Conservation (phyloP, 495 filamentous ascomycete genomes). For the Xylaria sp. region DNA sequence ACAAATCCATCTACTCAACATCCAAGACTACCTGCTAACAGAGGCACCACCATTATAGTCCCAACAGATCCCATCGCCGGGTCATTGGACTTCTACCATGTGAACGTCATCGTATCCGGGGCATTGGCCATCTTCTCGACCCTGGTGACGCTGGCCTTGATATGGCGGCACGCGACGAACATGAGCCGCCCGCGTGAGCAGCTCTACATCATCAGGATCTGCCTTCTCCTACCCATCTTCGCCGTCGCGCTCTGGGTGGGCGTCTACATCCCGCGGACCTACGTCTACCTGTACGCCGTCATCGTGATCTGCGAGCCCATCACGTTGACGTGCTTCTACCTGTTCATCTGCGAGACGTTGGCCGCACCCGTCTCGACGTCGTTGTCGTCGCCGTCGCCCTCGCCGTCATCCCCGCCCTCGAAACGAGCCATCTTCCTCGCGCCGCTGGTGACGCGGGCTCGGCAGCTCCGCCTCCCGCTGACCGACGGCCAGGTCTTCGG, state of each 20-base stretch:
- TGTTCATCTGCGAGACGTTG: slow-evolving; percentile 24
- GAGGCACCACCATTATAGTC: slow-evolving; percentile 10
- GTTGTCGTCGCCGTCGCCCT: background rate
- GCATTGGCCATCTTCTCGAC: slow-evolving; percentile 21
- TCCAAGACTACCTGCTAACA: background rate
- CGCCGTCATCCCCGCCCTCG: background rate
- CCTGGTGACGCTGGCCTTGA: slow-evolving; percentile 9
- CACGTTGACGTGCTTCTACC: slow-evolving; percentile 24
- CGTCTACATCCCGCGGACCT: slow-evolving; percentile 14
- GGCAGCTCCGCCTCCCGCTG: background rate
- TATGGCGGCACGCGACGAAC: slow-evolving; percentile 26
- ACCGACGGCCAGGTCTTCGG: background rate
- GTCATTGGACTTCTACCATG: slow-evolving; percentile 23
- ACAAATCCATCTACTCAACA: background rate
- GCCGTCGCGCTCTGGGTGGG: slow-evolving; percentile 10
- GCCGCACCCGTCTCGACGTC: slow-evolving; percentile 15
- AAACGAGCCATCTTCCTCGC: slow-evolving; percentile 11
- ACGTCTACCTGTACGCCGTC: slow-evolving; percentile 17
- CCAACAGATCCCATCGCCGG: slow-evolving; percentile 24
- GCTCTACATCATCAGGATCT: slow-evolving; percentile 28
- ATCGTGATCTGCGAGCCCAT: slow-evolving; percentile 20
- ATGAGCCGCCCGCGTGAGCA: slow-evolving; percentile 28
- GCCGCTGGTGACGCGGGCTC: slow-evolving; percentile 7
- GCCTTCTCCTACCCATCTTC: slow-evolving; percentile 22
- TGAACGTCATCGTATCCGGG: slow-evolving; percentile 23